A percentile compares a stretch with the other conserved stretches of the same genome.
phyloP scores from a whole-genome alignment of 441 rosid species.

The Monsonia emarginata region DNA sequence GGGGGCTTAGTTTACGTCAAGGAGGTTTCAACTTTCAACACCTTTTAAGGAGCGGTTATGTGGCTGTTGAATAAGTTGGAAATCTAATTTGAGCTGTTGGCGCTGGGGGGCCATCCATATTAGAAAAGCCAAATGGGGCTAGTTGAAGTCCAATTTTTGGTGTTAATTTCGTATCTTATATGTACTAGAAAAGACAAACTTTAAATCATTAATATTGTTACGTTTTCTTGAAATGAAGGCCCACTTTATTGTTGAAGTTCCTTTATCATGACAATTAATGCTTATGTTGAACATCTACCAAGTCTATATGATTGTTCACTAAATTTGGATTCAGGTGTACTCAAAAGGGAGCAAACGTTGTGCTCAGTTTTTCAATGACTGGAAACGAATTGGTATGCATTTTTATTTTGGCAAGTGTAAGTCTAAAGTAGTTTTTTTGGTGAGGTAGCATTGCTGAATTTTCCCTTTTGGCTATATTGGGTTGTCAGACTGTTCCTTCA shows the following conservation, averaged over 20 bases:
- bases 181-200: not conserved
- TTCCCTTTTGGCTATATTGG: not conserved
- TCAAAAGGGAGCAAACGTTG: conserved; percentile 62
- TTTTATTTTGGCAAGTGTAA: conserved; percentile 7
- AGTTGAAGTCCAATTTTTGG: not conserved
- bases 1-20: not conserved
- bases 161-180: not conserved
- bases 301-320: conserved; percentile 4
- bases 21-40: not conserved
- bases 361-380: conserved; percentile 44
- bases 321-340: conserved; percentile 44
- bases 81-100: not conserved
- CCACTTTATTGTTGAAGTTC: not conserved
- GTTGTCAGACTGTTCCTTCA: not conserved
- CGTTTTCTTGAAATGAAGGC: too few species aligned
- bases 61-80: not conserved
- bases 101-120: too few species aligned
- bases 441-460: conserved; percentile 1
- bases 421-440: conserved; percentile 6
- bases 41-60: not conserved
- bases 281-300: not conserved
- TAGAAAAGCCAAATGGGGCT: too few species aligned
- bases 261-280: not conserved
- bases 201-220: not conserved
- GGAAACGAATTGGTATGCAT: conserved; percentile 62